Base-by-base conservation (phyloP, 2,329 filamentous ascomycete species). In the Claviceps spartinae region DNA sequence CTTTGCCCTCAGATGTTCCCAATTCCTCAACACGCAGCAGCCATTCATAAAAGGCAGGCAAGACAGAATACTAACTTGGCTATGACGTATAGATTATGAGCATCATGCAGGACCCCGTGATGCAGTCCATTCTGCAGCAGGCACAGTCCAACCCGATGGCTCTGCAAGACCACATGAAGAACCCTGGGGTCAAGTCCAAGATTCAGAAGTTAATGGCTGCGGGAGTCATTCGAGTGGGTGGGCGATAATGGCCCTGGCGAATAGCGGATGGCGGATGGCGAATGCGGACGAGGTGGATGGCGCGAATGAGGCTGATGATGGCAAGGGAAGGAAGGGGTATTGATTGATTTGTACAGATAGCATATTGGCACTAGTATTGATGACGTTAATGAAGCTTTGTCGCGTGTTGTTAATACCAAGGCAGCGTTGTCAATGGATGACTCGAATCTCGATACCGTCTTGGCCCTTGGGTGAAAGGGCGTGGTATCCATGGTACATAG, bases 111-210 rank as follows among this genome's bases (percentile, higher is more conserved):
- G 93, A 98, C 65, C 93, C 93, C 16, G 84, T 98, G 65, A 97
- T 98, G 91, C 89, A 98, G 72, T 86, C 85, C 59, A 96, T 96
- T 59, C 80, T 97, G 52, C 90, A 97, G 68, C 93, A 98, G 72
- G 93, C 93, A 46, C 95, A 97, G 76, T 82, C 81, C 52, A 87
- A 98, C 63, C 93, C 93, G 18, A 85, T 85, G 48, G 93, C 93
- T 46, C 79, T 98, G 56, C 85, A 94, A 66, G 91, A 98, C 69
- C 94, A 98, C 71, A 95, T 98, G 87, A 87, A 83, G 75, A 98
- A 97, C 74, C 80, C 88, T 0, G 78, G 76, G 54, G 86, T 98
- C 60, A 78, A 83, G 54, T 79, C 79, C 61, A 95, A 96, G 79
- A 86, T 98, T 58, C 88, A 96, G 76, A 96, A 96, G 73, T 74